phyloP scores from a whole-genome alignment of 192 early-diverging fungal species.

The Mycoemilia scoparia region DNA sequence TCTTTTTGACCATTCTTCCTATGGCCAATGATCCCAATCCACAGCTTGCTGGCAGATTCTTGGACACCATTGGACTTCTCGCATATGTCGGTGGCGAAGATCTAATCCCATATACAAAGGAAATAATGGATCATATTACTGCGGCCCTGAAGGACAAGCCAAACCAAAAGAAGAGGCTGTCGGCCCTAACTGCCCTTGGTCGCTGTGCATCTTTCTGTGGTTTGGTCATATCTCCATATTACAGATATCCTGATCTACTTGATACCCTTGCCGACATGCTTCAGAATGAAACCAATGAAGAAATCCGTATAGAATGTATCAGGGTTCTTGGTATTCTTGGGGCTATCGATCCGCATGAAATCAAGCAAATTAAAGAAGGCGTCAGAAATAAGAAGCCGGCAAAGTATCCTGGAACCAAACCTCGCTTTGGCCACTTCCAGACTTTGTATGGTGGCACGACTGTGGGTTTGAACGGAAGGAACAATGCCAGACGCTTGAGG shows the following conservation, averaged over 20 bases:
- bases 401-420: too few relatives aligned
- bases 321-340: conserved; percentile 87
- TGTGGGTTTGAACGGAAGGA: too few relatives aligned
- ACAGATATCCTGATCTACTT: conserved; percentile 71
- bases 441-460: too few relatives aligned
- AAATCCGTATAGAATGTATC: conserved; percentile 66
- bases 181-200: conserved; percentile 70
- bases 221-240: conserved; percentile 76
- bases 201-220: conserved; percentile 73
- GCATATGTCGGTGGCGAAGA: conserved; percentile 69
- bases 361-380: conserved; percentile 6
- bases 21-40: conserved; percentile 60
- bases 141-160: conserved; percentile 78
- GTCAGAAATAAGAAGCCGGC: too few relatives aligned
- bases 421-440: too few relatives aligned
- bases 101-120: conserved; percentile 58
- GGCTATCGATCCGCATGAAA: conserved; percentile 75
- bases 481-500: too few relatives aligned
- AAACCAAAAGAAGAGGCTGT: conserved; percentile 63
- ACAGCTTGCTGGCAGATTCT: conserved; percentile 31
- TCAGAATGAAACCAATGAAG: conserved; percentile 54
- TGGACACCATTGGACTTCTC: conserved; percentile 52
- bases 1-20: conserved; percentile 67
- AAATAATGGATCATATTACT: conserved; percentile 69
- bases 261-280: conserved; percentile 59